Evolutionary conservation across 2,329 filamentous ascomycete species (phyloP).

Genomic region (Colletotrichum cuscutae): DNA sequence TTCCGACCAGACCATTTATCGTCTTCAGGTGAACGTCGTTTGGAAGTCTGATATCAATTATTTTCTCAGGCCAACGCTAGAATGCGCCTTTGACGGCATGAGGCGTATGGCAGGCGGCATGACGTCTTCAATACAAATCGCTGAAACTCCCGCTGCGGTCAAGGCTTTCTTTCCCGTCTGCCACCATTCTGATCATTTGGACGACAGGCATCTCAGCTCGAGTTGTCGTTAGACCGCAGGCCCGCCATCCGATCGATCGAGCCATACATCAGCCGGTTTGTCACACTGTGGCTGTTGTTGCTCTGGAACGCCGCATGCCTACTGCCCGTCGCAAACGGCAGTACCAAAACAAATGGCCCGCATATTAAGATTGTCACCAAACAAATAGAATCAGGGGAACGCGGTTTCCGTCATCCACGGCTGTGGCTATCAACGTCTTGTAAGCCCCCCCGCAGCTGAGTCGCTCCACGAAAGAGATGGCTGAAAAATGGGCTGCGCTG

Average conservation of each 20-base stretch:
- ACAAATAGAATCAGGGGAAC: slow-evolving; percentile 30
- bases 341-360: slow-evolving; percentile 26
- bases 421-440: background rate
- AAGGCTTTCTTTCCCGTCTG: slow-evolving; percentile 8
- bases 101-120: slow-evolving; percentile 15
- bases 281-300: slow-evolving; percentile 27
- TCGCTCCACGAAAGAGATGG: background rate
- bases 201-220: slow-evolving; percentile 6
- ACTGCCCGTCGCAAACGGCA: slow-evolving; percentile 12
- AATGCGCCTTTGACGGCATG: background rate
- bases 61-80: background rate
- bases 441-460: background rate
- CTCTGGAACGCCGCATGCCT: slow-evolving; percentile 29
- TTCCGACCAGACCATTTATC: no score
- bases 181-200: background rate
- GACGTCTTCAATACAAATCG: slow-evolving; percentile 17
- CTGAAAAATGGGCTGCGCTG: slow-evolving; percentile 4
- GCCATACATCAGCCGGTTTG: slow-evolving; percentile 15
- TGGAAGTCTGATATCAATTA: slow-evolving; percentile 1
- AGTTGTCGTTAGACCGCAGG: background rate
- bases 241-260: slow-evolving; percentile 17
- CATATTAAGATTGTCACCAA: slow-evolving; percentile 29
- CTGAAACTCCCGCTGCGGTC: slow-evolving; percentile 11
- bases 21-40: background rate
- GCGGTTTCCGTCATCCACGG: slow-evolving; percentile 24